Conservation (phyloP, 2,329 filamentous ascomycete species). For the Penicillium sp. region DNA sequence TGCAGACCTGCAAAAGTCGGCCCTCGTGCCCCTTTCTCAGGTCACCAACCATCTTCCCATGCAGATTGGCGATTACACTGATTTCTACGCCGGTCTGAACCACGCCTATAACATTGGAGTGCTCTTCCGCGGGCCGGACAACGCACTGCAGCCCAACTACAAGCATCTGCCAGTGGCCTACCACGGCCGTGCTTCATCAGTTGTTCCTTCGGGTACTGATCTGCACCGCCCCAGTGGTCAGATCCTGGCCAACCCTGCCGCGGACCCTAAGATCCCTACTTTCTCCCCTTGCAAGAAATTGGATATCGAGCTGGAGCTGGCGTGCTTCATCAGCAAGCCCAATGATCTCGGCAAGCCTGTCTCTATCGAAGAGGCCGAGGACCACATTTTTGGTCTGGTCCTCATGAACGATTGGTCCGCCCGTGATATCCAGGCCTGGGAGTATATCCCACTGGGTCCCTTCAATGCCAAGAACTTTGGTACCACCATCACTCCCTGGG, state of each 20-base stretch:
- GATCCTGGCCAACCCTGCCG: slow-evolving; percentile 68
- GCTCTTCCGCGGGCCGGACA: slow-evolving; percentile 73
- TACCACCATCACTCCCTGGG: slow-evolving; percentile 78
- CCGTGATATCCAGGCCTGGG: slow-evolving; percentile 81
- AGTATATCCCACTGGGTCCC: slow-evolving; percentile 80
- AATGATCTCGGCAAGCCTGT: slow-evolving; percentile 71
- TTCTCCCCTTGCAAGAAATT: slow-evolving; percentile 70
- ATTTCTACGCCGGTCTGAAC: slow-evolving; percentile 82
- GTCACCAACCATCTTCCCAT: slow-evolving; percentile 74
- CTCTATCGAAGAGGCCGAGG: slow-evolving; percentile 67
- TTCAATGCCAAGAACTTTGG: slow-evolving; percentile 87
- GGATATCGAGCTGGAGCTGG: slow-evolving; percentile 82
- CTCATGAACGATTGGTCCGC: slow-evolving; percentile 89
- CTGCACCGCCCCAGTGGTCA: slow-evolving; percentile 78
- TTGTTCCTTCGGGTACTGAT: slow-evolving; percentile 75
- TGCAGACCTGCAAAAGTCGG: slow-evolving; percentile 59
- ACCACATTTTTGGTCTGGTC: slow-evolving; percentile 78
- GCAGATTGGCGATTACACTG: slow-evolving; percentile 81
- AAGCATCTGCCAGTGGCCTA: slow-evolving; percentile 82
- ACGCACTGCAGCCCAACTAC: slow-evolving; percentile 81
- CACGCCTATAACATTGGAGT: slow-evolving; percentile 76
- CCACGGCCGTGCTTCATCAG: slow-evolving; percentile 76
- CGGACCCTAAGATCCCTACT: slow-evolving; percentile 66
- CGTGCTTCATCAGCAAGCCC: slow-evolving; percentile 71
- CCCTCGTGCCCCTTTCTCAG: slow-evolving; percentile 64